Percentiles rank a stretch among this genome's conserved stretches.
These are phyloP conservation scores for Alternaria triticina DNA, from an alignment of 2,329 filamentous ascomycete genomes.

Conservation along the genomic window DNA sequence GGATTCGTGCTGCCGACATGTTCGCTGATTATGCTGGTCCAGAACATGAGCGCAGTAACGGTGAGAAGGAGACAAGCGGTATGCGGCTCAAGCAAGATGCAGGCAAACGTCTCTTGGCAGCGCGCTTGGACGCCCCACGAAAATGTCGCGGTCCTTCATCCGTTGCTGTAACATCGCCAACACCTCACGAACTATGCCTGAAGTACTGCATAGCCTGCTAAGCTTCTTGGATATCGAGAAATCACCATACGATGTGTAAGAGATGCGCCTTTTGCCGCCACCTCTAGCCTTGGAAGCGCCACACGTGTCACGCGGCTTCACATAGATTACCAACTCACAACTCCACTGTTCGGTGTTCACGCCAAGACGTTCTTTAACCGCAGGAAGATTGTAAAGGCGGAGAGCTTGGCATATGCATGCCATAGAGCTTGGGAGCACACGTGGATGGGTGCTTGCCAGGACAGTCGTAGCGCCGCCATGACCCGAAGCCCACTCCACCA, in stretches of 20 bases:
- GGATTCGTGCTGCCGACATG: not conserved
- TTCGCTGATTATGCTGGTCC: not conserved
- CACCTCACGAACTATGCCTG: not conserved
- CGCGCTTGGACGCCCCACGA: slow-evolving; percentile 7
- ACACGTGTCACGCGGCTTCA: slow-evolving; percentile 15
- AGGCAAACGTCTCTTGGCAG: slow-evolving; percentile 1
- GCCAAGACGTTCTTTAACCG: slow-evolving; percentile 29
- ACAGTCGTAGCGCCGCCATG: slow-evolving; percentile 11
- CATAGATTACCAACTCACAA: slow-evolving; percentile 13
- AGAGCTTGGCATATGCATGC: slow-evolving; percentile 21
- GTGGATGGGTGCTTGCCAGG: slow-evolving; percentile 8
- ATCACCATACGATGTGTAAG: not conserved
- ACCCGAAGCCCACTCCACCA: slow-evolving; percentile 20
- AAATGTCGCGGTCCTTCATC: slow-evolving; percentile 9
- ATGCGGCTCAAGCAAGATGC: slow-evolving; percentile 6
- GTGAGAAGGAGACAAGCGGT: not conserved
- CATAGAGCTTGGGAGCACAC: slow-evolving; percentile 8
- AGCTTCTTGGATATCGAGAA: not conserved
- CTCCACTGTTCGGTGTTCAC: slow-evolving; percentile 10
- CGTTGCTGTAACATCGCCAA: slow-evolving; percentile 1
- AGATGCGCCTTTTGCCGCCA: not conserved
- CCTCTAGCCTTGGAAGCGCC: slow-evolving; percentile 4
- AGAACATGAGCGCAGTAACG: not conserved
- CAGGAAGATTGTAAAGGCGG: slow-evolving; percentile 18
- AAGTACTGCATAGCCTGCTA: not conserved